Evolutionary conservation across 2,329 filamentous ascomycete genomes (phyloP).

Genomic region (Pseudogymnoascus sp.): DNA sequence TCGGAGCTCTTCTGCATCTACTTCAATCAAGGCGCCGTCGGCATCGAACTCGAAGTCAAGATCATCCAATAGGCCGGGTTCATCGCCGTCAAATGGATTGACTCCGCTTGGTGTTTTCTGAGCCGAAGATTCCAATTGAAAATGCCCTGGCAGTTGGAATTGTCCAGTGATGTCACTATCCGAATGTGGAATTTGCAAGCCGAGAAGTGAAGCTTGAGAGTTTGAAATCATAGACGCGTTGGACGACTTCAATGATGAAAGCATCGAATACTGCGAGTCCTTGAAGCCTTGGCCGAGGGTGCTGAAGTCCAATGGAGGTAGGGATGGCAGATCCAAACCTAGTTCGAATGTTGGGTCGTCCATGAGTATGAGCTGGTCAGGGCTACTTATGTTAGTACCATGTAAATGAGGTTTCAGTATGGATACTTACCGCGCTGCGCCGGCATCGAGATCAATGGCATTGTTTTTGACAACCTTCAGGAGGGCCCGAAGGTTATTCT

Average conservation of each 20-base stretch:
- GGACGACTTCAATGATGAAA: conserved; percentile 15
- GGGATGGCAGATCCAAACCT: conserved; percentile 52
- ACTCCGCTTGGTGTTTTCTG: conserved; percentile 24
- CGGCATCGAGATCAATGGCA: conserved; percentile 62
- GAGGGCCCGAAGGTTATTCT: conserved; percentile 64
- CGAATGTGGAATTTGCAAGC: conserved; percentile 42
- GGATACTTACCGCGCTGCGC: conserved; percentile 58
- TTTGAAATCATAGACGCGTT: conserved; percentile 14
- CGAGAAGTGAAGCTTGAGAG: conserved; percentile 30
- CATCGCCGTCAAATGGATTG: conserved; percentile 32
- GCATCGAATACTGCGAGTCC: conserved; percentile 28
- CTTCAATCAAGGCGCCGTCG: conserved; percentile 50
- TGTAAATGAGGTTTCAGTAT: background rate
- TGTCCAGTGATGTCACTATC: conserved; percentile 34
- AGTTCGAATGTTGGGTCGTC: conserved; percentile 80
- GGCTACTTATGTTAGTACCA: conserved; percentile 40
- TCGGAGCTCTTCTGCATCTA: conserved; percentile 25
- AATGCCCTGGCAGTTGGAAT: background rate
- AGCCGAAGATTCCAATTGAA: conserved; percentile 29
- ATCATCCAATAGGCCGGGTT: conserved; percentile 40
- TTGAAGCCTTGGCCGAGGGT: conserved; percentile 31
- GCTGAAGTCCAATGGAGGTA: conserved; percentile 45
- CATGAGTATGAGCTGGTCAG: conserved; percentile 65
- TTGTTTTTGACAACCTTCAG: conserved; percentile 49
- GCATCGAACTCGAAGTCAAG: conserved; percentile 54